Evolutionary conservation across 768 basidiomycete species (phyloP), one percentile per base, ranked within the genome.

Genomic region (Cyclocybe aegerita): DNA sequence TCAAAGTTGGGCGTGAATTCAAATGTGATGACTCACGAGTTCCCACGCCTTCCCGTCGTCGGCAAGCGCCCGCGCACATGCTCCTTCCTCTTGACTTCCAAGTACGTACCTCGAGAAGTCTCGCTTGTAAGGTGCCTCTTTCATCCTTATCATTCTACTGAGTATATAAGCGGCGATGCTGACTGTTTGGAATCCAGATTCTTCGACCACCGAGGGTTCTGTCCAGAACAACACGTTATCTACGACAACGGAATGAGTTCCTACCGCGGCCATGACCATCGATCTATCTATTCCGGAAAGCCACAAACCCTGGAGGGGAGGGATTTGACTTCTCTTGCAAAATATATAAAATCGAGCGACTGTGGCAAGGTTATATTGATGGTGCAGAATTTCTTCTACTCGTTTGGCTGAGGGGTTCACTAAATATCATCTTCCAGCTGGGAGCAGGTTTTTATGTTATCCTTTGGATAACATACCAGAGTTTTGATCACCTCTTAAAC

Each of bases 331-430:
- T 58, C 68, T 43, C 65, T 90, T 8, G 86, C 82, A 3, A 75
- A 83, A 51, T 88, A 86, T 66, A 86, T 91, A 55, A 73, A 82
- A 53, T 87, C 87, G 1, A 72, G 80, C 31, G 66, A 74, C 50
- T 91, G 89, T 70, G 79, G 75, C 55, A 85, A 82, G 16, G 71
- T 92, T 9, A 81, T 84, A 50, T 71, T 91, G 46, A 88, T 92
- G 88, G 89, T 90, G 65, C 23, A 23, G 41, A 48, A 48, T 49
- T 30, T 37, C 17, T 29, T 12, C 14, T n/a, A 41, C 46, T 39
- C 15, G 36, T 44, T 38, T 40, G 44, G 46, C 37, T 17, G 39
- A 14, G 51, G 12, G 7, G 43, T 39, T 50, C 15, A 30, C 35
- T 39, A 39, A 37, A 43, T 23, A 51, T 43, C 29, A 39, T 39